Evolutionary conservation across 148 eudicot genomes (phyloP).

Genomic region (Oxyria digyna): DNA sequence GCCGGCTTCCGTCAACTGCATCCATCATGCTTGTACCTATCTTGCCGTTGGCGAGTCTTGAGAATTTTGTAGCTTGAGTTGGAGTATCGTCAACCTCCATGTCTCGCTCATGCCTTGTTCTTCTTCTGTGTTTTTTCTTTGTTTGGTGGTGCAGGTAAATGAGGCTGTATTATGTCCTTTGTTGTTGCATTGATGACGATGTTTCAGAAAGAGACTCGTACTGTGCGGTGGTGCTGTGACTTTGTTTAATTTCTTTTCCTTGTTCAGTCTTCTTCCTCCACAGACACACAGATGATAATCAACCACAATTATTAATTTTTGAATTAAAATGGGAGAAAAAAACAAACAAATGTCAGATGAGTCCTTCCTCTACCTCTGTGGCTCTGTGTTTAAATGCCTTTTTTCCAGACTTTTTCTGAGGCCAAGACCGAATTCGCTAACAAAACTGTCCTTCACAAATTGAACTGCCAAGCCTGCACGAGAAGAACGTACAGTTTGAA

Average conservation of each 20-base stretch:
- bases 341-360: slow-evolving; percentile 5
- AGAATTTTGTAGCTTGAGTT: slow-evolving; percentile 45
- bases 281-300: slow-evolving; percentile 2
- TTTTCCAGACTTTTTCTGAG: slow-evolving; percentile 16
- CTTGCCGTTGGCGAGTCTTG: slow-evolving; percentile 37
- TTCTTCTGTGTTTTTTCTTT: neutral
- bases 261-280: neutral
- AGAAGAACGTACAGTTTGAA: neutral
- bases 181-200: slow-evolving; percentile 85
- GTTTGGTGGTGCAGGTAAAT: slow-evolving; percentile 8
- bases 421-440: slow-evolving; percentile 27
- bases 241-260: neutral
- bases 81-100: slow-evolving; percentile 85
- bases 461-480: neutral
- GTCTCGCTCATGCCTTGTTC: slow-evolving; percentile 42
- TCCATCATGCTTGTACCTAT: slow-evolving; percentile 14
- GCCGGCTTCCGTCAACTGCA: slow-evolving; percentile 9
- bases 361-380: slow-evolving; percentile 8
- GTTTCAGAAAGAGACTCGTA: slow-evolving; percentile 13
- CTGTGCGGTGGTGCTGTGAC: neutral
- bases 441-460: neutral
- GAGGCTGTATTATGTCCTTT: slow-evolving; percentile 27
- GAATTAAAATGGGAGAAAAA: neutral
- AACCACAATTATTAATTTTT: neutral
- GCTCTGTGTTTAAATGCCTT: slow-evolving; percentile 21